Evolutionary conservation across 805 yeast species (phyloP), one percentile per base, ranked within the genome.

Genomic region (Ogataea ganodermae): DNA sequence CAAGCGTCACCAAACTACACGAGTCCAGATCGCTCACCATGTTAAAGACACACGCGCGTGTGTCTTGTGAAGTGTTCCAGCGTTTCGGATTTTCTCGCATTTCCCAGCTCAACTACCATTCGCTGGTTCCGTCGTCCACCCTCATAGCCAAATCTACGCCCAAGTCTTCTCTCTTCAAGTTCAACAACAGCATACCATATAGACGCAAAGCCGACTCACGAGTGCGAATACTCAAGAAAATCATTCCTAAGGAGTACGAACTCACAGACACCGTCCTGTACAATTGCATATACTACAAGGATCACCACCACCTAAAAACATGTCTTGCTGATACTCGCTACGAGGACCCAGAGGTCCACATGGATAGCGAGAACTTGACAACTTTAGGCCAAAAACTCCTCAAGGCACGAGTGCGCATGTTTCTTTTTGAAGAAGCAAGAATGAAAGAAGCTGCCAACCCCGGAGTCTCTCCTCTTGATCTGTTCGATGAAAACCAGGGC

Each of bases 201-300:
- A 37, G 63, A 36, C 53, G 58, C 24, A 55, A 46, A 23, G 58
- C 60, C 4, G 58, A 58, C 21, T 51, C 63, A 2, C 45, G 66
- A 38, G 50, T 59, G 2, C 42, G 53, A 3, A 52, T 62, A 14
- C 37, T 65, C 4, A 48, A 49, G 21, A 40, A 42, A 20, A 48
- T 64, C 12, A 31, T 64, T 18, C 68, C 69, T 1, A 31, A 43
- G 8, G 56, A 55, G 26, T 63, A 48, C 33, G 39, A 45, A 36
- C 44, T 65, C 9, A 50, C 49, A 6, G 56, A 57, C 23, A 38
- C 46, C 17, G 14, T 62, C 16, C 38, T 62, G 6, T 59, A 56
- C 23, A 50, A 55, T 12, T 57, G 62, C 31, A 28, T 62, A 2
- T 62, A 62, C 44, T 46, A 37, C n/a, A 44, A 50, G 16, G 45